phyloP scores from a whole-genome alignment of 257 asterid genomes.

The Solanum phureja region DNA sequence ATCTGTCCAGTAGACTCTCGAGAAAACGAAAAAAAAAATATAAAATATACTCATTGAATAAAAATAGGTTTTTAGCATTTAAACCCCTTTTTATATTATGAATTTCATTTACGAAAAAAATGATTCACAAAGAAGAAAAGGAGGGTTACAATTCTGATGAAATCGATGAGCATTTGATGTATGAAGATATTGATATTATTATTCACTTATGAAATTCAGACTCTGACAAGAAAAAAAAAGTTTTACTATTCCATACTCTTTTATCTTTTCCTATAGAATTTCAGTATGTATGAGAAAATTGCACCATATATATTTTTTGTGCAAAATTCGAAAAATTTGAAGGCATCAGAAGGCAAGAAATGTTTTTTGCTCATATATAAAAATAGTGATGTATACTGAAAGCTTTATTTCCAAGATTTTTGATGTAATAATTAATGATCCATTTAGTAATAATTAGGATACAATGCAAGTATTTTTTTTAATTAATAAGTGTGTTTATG shows the following conservation, averaged over 20 bases:
- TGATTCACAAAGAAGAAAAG: background rate
- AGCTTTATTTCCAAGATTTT: background rate
- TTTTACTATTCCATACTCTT: background rate
- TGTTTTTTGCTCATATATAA: background rate
- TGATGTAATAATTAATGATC: background rate
- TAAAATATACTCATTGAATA: no score
- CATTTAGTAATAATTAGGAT: background rate
- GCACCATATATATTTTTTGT: background rate
- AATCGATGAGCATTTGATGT: background rate
- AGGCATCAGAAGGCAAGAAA: background rate
- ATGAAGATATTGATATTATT: no score
- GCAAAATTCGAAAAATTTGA: background rate
- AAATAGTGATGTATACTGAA: background rate
- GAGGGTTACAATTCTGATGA: background rate
- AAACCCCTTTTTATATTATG: no score
- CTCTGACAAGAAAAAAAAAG: background rate
- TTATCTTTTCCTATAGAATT: background rate
- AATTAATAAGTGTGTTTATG: background rate
- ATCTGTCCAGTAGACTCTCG: no score
- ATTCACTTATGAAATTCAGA: background rate
- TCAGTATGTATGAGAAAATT: background rate
- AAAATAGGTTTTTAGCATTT: no score
- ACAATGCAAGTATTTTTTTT: background rate
- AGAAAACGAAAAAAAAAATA: no score
- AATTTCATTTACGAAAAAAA: no score